A percentile compares a stretch with the other conserved stretches of the same genome.
Evolutionary conservation across 1,284 basidiomycete genomes (phyloP).

Genomic region (Boletus albobrunnescens): DNA sequence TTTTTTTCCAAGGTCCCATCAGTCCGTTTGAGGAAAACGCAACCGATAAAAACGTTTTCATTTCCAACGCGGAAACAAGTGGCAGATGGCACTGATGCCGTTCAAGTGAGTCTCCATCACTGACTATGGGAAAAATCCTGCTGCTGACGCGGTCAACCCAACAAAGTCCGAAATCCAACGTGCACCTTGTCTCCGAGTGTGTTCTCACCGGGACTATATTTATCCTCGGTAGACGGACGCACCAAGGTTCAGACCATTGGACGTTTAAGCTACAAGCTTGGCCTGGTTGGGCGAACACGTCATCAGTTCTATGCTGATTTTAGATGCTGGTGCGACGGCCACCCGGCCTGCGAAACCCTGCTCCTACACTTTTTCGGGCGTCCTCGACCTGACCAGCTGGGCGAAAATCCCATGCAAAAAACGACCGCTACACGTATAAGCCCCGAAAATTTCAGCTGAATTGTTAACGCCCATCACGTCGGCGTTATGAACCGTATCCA

Average conservation of each 20-base stretch:
- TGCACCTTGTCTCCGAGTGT: neutral
- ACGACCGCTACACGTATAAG: constrained; percentile 7
- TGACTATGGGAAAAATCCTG: constrained; percentile 22
- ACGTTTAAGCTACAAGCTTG: constrained; percentile 12
- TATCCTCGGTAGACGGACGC: constrained; percentile 1
- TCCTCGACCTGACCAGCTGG: neutral
- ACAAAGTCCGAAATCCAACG: constrained; percentile 22
- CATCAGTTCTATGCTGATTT: neutral
- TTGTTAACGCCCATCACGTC: constrained; percentile 23
- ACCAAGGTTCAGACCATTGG: constrained; percentile 1
- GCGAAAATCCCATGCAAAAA: constrained; percentile 15
- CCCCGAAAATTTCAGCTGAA: constrained; percentile 10
- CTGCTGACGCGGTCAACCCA: constrained; percentile 19
- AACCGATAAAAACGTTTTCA: constrained; percentile 2
- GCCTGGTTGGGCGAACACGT: constrained; percentile 3
- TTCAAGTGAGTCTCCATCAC: constrained; percentile 8
- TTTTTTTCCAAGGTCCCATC: constrained; percentile 20
- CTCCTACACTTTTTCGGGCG: constrained; percentile 22
- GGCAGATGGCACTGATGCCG: constrained; percentile 4
- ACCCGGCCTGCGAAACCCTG: constrained; percentile 8
- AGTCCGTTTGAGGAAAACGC: constrained; percentile 10
- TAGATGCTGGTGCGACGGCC: constrained; percentile 2
- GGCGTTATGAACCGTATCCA: constrained; percentile 13
- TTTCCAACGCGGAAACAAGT: constrained; percentile 8
- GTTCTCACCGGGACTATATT: constrained; percentile 31